Evolutionary conservation across 129 eudicot genomes (phyloP), one percentile per base, ranked within the genome.

Genomic region (Pulicaria dysenterica): DNA sequence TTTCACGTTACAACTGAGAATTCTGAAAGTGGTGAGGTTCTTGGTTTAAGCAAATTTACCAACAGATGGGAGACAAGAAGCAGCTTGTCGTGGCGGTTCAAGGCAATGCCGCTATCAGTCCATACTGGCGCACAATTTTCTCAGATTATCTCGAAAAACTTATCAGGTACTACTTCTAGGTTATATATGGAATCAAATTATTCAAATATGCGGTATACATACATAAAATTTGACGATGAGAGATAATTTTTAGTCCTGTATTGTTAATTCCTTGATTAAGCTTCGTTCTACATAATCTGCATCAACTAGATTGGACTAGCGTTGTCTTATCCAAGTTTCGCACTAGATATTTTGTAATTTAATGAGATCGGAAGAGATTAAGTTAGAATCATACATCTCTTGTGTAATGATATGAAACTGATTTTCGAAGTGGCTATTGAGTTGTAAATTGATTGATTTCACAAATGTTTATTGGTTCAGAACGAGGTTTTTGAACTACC

Each of bases 21-120:
- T 24, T 24, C 31, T 24, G 12, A 11, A 9, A 12, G n/a, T 48
- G 5, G 54, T 34, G 16, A 31, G 3, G 14, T 6, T 58, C 6
- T 58, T 13, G 41, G 40, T 24, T 34, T 34, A 8, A 43, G 40
- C 12, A 13, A 64, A 43, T 6, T 8, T 8, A 58, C 41, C 4
- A 54, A 55, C 57, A 13, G 15, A 76, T 80, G 90, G 73, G 85
- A 73, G 85, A 84, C 49, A 83, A 76, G 60, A 85, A 87, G 73
- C 89, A 85, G 73, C 79, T 91, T 79, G 84, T 91, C 68, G 59
- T 91, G n/a, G 97, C 80, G 47, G 92, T 91, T 34, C 95, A 91
- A 85, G 95, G 87, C 67, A 85, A 92, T 41, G 97, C 95, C 41
- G 90, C 97, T 66, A 41, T 86, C 62, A 90, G 97, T 4, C 92